Conservation (phyloP, 2,329 filamentous ascomycete species). For the Lojkania enalia region DNA sequence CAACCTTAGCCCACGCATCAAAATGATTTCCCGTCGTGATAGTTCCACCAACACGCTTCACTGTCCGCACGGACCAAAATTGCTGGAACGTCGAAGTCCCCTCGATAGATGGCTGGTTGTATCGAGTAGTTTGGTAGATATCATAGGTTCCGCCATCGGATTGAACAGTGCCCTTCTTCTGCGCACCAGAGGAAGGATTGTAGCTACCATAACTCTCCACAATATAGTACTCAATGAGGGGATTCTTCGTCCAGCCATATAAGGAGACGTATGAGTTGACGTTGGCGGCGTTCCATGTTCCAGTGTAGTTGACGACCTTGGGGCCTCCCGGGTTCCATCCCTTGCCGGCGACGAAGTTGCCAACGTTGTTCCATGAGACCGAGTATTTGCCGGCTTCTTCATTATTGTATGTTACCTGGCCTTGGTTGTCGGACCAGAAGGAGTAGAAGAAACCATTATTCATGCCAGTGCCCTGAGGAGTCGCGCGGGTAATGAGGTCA, state of each 20-base stretch:
- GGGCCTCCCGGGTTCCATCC: slow-evolving; percentile 29
- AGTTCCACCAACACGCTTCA: slow-evolving; percentile 54
- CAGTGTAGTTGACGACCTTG: slow-evolving; percentile 11
- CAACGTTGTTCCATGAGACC: slow-evolving; percentile 25
- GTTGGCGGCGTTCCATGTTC: slow-evolving; percentile 9
- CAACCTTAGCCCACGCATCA: slow-evolving; percentile 54
- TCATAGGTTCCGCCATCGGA: slow-evolving; percentile 58
- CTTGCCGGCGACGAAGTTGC: slow-evolving; percentile 34
- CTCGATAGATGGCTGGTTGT: slow-evolving; percentile 56
- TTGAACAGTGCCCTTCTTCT: slow-evolving; percentile 54
- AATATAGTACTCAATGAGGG: slow-evolving; percentile 61
- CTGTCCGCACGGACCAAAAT: slow-evolving; percentile 56
- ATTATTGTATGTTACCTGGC: slow-evolving; percentile 25
- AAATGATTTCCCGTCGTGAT: slow-evolving; percentile 57
- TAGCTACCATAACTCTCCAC: slow-evolving; percentile 56
- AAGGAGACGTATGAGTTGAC: slow-evolving; percentile 55
- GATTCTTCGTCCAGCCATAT: slow-evolving; percentile 60
- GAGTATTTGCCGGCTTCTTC: slow-evolving; percentile 26
- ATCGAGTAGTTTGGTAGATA: slow-evolving; percentile 53
- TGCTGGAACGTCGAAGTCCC: slow-evolving; percentile 58
- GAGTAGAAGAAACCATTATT: slow-evolving; percentile 58
- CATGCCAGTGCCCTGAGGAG: slow-evolving; percentile 30
- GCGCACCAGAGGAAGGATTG: slow-evolving; percentile 50
- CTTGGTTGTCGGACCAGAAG: slow-evolving; percentile 59
- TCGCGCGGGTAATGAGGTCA: slow-evolving; percentile 25